phyloP scores from a whole-genome alignment of 371 early-diverging fungal genomes.

The Mucor racemosus region DNA sequence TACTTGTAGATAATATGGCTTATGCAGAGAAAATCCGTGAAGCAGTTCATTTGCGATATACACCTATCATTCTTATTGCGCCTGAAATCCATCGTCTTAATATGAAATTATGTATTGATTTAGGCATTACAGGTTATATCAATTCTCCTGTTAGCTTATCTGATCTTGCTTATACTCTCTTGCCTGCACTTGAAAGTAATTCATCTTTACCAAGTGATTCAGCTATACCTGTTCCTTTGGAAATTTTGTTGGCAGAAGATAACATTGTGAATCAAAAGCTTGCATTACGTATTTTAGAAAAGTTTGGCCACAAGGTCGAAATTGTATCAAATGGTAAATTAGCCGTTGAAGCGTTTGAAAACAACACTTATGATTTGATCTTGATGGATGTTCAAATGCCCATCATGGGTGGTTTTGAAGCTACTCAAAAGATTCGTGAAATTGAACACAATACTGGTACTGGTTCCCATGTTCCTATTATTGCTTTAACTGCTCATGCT shows the following conservation, averaged over 20 bases:
- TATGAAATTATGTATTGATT: conserved; percentile 68
- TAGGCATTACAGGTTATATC: conserved; percentile 68
- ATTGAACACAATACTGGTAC: conserved; percentile 56
- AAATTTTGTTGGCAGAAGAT: conserved; percentile 82
- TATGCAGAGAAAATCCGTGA: conserved; percentile 62
- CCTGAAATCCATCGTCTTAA: conserved; percentile 48
- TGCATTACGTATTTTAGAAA: conserved; percentile 75
- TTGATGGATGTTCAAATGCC: conserved; percentile 86
- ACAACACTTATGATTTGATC: conserved; percentile 66
- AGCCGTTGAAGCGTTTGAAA: conserved; percentile 74
- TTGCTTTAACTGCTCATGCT: conserved; percentile 81
- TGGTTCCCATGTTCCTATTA: conserved; percentile 66
- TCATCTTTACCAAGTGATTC: conserved; percentile 64
- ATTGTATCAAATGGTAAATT: conserved; percentile 77
- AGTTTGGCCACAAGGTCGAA: conserved; percentile 73
- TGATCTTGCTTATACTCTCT: conserved; percentile 67
- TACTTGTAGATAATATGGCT: conserved; percentile 62
- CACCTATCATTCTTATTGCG: conserved; percentile 67
- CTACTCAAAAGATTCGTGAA: conserved; percentile 74
- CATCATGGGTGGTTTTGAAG: conserved; percentile 80
- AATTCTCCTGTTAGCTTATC: conserved; percentile 62
- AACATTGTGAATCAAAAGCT: conserved; percentile 85
- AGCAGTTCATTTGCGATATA: conserved; percentile 57
- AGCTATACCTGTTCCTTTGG: conserved; percentile 56
- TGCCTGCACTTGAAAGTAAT: conserved; percentile 73